Conservation (phyloP, 2,329 filamentous ascomycete genomes). For the Calycina herbarum region DNA sequence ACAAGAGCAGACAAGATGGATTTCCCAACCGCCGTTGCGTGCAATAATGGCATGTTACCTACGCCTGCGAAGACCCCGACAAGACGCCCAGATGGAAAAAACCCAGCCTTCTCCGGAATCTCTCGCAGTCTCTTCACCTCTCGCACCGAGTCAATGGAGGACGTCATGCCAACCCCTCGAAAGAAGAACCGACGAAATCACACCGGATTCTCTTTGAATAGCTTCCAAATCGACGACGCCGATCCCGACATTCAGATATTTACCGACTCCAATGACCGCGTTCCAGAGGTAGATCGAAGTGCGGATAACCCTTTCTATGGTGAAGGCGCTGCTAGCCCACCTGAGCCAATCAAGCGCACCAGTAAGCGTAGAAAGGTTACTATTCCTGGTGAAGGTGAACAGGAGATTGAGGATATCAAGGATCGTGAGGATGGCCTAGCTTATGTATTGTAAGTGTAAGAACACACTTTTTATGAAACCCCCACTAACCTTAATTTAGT, state of each 20-base stretch:
- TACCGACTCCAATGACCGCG: conserved; percentile 76
- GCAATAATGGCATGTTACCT: conserved; percentile 60
- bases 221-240: conserved; percentile 58
- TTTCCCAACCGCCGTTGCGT: conserved; percentile 20
- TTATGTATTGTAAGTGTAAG: conserved; percentile 71
- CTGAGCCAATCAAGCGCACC: conserved; percentile 49
- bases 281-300: conserved; percentile 67
- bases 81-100: conserved; percentile 50
- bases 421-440: conserved; percentile 73
- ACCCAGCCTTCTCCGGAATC: conserved; percentile 53
- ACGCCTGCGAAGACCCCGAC: conserved; percentile 78
- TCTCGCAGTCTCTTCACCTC: conserved; percentile 63
- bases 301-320: conserved; percentile 72
- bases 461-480: background rate
- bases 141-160: conserved; percentile 46
- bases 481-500: conserved; percentile 47
- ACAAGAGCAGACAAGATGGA: conserved; percentile 30
- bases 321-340: conserved; percentile 40
- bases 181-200: conserved; percentile 61
- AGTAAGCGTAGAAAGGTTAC: conserved; percentile 55
- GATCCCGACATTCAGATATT: conserved; percentile 66
- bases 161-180: conserved; percentile 55
- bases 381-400: conserved; percentile 55
- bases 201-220: conserved; percentile 54
- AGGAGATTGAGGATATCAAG: conserved; percentile 50